These are phyloP conservation scores for Colletotrichum cuscutae DNA, from an alignment of 2,329 filamentous ascomycete species.

Conservation along the genomic window DNA sequence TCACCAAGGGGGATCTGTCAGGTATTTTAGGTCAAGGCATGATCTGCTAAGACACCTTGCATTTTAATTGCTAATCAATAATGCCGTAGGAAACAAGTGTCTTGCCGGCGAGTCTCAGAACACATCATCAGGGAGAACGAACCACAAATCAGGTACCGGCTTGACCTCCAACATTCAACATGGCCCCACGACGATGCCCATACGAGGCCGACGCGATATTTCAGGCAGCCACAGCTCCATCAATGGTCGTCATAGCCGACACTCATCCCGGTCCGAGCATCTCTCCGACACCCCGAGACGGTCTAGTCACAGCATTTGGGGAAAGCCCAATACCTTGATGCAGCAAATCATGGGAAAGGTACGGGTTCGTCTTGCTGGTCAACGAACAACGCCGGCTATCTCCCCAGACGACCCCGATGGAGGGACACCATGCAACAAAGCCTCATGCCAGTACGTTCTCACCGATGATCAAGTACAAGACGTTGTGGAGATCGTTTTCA, in stretches of 20 bases:
- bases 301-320: not conserved
- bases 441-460: slow-evolving; percentile 14
- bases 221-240: not conserved
- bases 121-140: no score
- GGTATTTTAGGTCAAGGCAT: not conserved
- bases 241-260: not conserved
- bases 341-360: slow-evolving; percentile 20
- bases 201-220: no score
- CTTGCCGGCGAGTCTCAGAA: no score
- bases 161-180: not conserved
- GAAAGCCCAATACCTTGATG: not conserved
- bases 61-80: not conserved
- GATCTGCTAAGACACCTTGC: not conserved
- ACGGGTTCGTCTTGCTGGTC: not conserved
- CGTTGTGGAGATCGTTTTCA: slow-evolving; percentile 19
- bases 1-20: not conserved
- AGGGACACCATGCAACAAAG: not conserved
- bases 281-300: not conserved
- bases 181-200: not conserved
- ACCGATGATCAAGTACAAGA: slow-evolving; percentile 20
- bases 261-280: not conserved
- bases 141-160: no score
- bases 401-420: not conserved
- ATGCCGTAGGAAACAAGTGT: not conserved
- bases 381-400: not conserved